Evolutionary conservation across 1,284 basidiomycete species (phyloP).

Genomic region (Melampsora occidentalis): DNA sequence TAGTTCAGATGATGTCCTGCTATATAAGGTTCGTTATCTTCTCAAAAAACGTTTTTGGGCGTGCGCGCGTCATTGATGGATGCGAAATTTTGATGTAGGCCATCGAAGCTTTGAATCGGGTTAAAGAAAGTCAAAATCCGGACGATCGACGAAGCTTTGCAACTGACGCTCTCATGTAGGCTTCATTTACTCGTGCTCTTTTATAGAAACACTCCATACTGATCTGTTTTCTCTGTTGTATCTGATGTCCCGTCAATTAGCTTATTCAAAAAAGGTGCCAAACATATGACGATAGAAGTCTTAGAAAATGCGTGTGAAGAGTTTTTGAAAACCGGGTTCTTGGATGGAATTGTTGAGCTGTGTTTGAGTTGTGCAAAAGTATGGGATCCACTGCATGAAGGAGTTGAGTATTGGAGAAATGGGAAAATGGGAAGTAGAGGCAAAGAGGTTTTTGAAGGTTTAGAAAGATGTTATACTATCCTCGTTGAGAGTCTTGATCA

Average conservation of each 20-base stretch:
- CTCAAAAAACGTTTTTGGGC: neutral
- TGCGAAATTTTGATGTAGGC: conserved; percentile 61
- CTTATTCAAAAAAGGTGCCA: conserved; percentile 80
- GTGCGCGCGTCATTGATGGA: too few species aligned
- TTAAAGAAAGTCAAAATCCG: conserved; percentile 73
- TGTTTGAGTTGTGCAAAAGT: conserved; percentile 78
- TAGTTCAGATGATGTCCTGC: conserved; percentile 93
- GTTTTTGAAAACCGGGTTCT: conserved; percentile 77
- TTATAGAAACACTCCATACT: conserved; percentile 35
- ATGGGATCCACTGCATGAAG: conserved; percentile 65
- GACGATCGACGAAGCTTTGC: conserved; percentile 71
- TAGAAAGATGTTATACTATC: conserved; percentile 75
- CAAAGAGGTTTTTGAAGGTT: conserved; percentile 62
- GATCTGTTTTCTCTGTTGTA: conserved; percentile 44
- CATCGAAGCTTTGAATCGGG: conserved; percentile 85
- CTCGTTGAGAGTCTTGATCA: conserved; percentile 73
- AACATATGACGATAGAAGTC: conserved; percentile 77
- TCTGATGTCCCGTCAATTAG: conserved; percentile 55
- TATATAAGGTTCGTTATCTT: conserved; percentile 72
- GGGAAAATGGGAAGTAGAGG: conserved; percentile 65
- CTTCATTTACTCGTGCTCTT: conserved; percentile 16
- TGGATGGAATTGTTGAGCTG: conserved; percentile 74
- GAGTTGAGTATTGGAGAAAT: conserved; percentile 70
- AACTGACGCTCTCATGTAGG: conserved; percentile 73
- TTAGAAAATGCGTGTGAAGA: conserved; percentile 79